Conservation (phyloP, 441 rosid genomes). For the Arabidopsis lyrata region DNA sequence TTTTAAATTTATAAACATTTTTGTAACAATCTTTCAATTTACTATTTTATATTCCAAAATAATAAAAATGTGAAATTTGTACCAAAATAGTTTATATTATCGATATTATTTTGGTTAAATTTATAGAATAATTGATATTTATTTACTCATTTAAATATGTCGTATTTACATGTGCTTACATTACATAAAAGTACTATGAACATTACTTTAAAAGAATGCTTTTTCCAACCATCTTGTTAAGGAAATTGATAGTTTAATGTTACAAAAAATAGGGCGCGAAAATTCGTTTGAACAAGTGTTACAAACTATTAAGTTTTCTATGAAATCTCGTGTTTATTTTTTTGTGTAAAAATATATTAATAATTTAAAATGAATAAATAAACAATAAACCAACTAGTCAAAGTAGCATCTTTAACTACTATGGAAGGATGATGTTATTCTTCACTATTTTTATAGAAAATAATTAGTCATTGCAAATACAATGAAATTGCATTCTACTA, state of each 20-base stretch:
- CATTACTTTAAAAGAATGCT: background rate
- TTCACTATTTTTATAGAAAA: conserved; percentile 30
- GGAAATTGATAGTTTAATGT: background rate
- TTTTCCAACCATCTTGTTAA: background rate
- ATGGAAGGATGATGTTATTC: conserved; percentile 37
- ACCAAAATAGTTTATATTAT: no score
- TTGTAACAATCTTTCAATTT: no score
- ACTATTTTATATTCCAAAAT: no score
- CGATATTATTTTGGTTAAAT: no score
- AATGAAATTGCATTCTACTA: conserved; percentile 22
- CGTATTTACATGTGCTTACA: background rate
- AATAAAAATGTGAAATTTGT: no score
- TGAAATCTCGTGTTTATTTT: background rate
- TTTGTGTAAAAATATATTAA: background rate
- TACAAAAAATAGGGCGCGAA: background rate
- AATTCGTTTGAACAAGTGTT: background rate
- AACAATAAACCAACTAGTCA: conserved; percentile 32
- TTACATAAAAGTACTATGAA: no score
- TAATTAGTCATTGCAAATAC: background rate
- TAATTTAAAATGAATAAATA: background rate
- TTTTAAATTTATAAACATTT: no score
- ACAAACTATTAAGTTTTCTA: background rate
- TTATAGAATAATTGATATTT: no score
- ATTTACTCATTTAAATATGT: no score
- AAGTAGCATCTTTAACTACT: conserved; percentile 18